These are phyloP conservation scores for Stagonosporopsis chrysanthemi DNA, from an alignment of 2,329 filamentous ascomycete genomes.

Conservation along the genomic window DNA sequence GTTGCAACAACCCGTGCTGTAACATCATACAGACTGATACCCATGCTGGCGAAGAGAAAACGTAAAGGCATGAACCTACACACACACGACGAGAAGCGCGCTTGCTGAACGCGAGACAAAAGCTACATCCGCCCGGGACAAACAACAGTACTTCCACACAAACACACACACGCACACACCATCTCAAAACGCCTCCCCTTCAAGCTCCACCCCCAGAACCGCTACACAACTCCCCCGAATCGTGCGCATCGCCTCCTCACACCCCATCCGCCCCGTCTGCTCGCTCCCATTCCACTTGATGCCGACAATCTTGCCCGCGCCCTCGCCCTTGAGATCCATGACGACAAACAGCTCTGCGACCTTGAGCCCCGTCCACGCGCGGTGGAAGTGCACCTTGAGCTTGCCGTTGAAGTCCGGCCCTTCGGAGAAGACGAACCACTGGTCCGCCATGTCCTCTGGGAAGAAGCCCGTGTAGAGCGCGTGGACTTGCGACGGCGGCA, in stretches of 20 bases:
- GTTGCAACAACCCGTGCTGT: too few species aligned
- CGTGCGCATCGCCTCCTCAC: conserved; percentile 41
- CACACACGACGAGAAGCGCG: neutral
- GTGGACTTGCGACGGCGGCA: conserved; percentile 40
- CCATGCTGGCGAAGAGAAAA: too few species aligned
- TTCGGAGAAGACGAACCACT: conserved; percentile 47
- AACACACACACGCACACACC: conserved; percentile 49
- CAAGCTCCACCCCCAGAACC: conserved; percentile 36
- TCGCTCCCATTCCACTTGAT: conserved; percentile 45
- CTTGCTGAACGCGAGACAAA: neutral
- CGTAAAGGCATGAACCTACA: too few species aligned
- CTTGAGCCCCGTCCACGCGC: conserved; percentile 44
- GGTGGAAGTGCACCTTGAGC: conserved; percentile 46
- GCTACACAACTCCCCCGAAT: conserved; percentile 34
- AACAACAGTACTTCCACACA: neutral
- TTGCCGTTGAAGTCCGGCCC: conserved; percentile 44
- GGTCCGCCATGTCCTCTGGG: conserved; percentile 34
- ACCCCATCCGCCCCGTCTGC: conserved; percentile 37
- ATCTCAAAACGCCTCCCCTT: conserved; percentile 62
- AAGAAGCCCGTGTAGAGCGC: conserved; percentile 41
- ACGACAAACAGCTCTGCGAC: conserved; percentile 46
- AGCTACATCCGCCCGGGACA: neutral
- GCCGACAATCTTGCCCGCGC: conserved; percentile 45
- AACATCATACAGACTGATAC: too few species aligned
- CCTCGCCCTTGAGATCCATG: conserved; percentile 45